Evolutionary conservation across 2,329 filamentous ascomycete genomes (phyloP), one percentile per base, ranked within the genome.

Genomic region (Beauveria caledonica): DNA sequence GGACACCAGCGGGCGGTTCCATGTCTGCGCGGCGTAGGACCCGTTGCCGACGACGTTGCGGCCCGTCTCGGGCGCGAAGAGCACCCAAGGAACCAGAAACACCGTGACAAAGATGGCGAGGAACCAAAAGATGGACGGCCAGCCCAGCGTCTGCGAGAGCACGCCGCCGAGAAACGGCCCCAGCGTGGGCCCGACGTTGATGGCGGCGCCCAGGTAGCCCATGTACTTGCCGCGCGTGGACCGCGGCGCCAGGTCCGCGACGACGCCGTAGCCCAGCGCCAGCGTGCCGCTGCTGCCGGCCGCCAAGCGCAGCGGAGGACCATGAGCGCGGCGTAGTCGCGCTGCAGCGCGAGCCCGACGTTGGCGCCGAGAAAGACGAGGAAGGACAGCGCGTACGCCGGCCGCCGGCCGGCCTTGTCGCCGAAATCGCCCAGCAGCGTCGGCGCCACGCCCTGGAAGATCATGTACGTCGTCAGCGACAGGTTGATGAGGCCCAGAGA

Each of bases 191-290:
- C 79, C 80, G 33, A 88, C 67, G 3, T 86, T 83, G 58, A 81
- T 75, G 17, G 81, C 85, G 4, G 78, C 78, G 36, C 79, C 81
- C n/a, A 86, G 82, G 62, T 86, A 80, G 55, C 84, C 88, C 75
- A 92, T 86, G 68, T 89, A 92, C 60, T 80, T 82, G 3, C 89
- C 90, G 65, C 90, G 77, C 70, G 93, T 87, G 0, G 82, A 79
- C 50, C 81, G 85, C 0, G 86, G 84, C 0, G 86, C 80, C 5
- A 92, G 79, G 66, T 94, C 90, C 0, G 87, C 86, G 15, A 92
- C 82, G 1, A 91, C 84, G 2, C 85, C 89, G 63, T 82, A 87
- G 0, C 83, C 84, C 1, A 94, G 76, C 0, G 89, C 86, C n/a
- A 91, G 77, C 0, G 87, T 88, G 0, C 85, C 85, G 65, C 84